Conservation (phyloP, 1,284 basidiomycete genomes). For the Ceratobasidium theobromae region DNA sequence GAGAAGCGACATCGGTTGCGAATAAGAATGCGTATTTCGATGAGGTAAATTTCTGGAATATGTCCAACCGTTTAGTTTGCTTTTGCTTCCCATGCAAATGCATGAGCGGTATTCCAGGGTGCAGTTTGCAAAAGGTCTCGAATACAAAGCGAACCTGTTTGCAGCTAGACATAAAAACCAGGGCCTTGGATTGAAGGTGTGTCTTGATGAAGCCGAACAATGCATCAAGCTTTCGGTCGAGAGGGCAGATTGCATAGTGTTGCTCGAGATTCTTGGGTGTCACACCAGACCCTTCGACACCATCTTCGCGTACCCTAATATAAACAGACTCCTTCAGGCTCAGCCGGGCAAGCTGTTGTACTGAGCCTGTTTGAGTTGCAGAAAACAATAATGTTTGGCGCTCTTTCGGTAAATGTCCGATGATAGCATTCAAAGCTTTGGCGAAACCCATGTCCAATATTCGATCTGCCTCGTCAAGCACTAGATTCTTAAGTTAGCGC, state of each 20-base stretch:
- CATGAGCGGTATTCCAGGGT: conserved; percentile 88
- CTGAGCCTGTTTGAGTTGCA: conserved; percentile 92
- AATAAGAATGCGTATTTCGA: conserved; percentile 82
- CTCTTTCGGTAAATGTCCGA: conserved; percentile 80
- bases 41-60: conserved; percentile 79
- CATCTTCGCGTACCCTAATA: conserved; percentile 60
- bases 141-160: conserved; percentile 96
- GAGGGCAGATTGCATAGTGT: conserved; percentile 81
- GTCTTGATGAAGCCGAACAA: conserved; percentile 96
- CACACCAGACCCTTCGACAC: conserved; percentile 45
- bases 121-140: conserved; percentile 93
- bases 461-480: conserved; percentile 95
- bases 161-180: conserved; percentile 93
- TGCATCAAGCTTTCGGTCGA: conserved; percentile 88
- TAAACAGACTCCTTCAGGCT: conserved; percentile 83
- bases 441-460: conserved; percentile 97
- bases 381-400: conserved; percentile 96
- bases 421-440: conserved; percentile 84
- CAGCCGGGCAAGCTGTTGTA: conserved; percentile 86
- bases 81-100: conserved; percentile 98
- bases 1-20: conserved; percentile 96
- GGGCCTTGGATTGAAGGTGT: conserved; percentile 87
- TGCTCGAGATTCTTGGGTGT: conserved; percentile 81
- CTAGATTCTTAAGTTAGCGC: conserved; percentile 46
- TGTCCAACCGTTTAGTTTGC: conserved; percentile 81